phyloP scores from a whole-genome alignment of 1,284 basidiomycete genomes.

The Paramarasmius palmivorus region DNA sequence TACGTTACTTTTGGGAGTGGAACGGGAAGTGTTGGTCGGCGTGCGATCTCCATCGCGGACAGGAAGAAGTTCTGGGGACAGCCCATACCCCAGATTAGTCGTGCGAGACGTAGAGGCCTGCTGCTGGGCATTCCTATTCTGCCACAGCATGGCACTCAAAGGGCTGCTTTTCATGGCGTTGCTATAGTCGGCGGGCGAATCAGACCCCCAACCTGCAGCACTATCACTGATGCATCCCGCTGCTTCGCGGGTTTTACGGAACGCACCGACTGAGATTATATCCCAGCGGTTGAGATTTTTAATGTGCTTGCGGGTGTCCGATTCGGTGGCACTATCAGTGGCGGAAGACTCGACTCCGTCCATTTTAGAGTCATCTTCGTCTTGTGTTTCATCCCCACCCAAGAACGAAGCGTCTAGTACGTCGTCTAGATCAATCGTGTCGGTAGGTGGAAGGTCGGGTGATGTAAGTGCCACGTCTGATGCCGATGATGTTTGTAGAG shows the following conservation, averaged over 20 bases:
- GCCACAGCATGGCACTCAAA: conserved; percentile 58
- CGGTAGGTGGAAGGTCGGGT: conserved; percentile 38
- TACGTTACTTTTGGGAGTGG: conserved; percentile 16
- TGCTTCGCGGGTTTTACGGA: conserved; percentile 63
- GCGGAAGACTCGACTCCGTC: conserved; percentile 9
- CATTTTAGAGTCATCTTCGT: conserved; percentile 19
- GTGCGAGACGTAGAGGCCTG: conserved; percentile 24
- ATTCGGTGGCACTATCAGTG: conserved; percentile 14
- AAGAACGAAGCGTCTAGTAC: conserved; percentile 77
- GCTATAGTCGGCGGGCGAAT: conserved; percentile 33
- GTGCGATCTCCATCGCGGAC: conserved; percentile 58
- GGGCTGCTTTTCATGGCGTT: conserved; percentile 53
- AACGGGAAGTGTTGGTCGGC: conserved; percentile 34
- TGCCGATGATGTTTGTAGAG: conserved; percentile 24
- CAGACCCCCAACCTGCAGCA: conserved; percentile 36
- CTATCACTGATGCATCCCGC: conserved; percentile 30
- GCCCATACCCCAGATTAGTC: conserved; percentile 25
- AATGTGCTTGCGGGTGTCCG: conserved; percentile 30
- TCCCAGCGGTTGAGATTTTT: conserved; percentile 68
- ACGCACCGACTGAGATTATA: conserved; percentile 69
- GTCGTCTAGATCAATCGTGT: conserved; percentile 69
- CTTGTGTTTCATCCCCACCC: conserved; percentile 35
- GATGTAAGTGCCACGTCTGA: conserved; percentile 31
- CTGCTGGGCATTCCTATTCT: conserved; percentile 34
- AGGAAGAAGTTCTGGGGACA: conserved; percentile 57